Evolutionary conservation across 352 stramenopile species (phyloP).

Genomic region (Nothophytophthora sp.): DNA sequence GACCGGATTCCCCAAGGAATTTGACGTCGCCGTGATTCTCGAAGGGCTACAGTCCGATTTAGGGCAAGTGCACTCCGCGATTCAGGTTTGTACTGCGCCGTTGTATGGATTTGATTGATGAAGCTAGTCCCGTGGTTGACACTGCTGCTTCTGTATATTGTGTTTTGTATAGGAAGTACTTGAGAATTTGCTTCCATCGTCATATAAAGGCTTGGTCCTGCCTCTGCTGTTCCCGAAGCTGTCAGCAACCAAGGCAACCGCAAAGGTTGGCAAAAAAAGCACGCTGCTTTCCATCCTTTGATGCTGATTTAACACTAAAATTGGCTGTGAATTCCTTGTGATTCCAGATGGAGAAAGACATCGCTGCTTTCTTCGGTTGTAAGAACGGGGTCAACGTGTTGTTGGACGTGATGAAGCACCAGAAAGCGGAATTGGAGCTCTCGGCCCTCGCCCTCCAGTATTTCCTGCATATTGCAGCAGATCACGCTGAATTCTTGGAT

Average conservation of each 20-base stretch:
- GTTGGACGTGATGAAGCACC: conserved; percentile 69
- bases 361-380: conserved; percentile 42
- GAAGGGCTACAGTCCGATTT: conserved; percentile 78
- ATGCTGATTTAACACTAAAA: no score
- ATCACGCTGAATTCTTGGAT: conserved; percentile 44
- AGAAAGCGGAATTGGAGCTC: conserved; percentile 63
- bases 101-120: no score
- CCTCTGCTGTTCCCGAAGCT: conserved; percentile 70
- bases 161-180: conserved; percentile 63
- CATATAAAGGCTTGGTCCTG: conserved; percentile 71
- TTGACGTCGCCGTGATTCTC: conserved; percentile 81
- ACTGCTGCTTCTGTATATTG: no score
- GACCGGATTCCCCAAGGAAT: conserved; percentile 80
- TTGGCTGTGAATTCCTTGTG: no score
- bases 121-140: no score
- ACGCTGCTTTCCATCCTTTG: no score
- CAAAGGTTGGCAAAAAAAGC: conserved; percentile 50
- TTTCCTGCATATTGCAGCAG: conserved; percentile 75
- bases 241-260: conserved; percentile 54
- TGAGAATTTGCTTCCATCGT: conserved; percentile 73
- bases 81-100: conserved; percentile 71
- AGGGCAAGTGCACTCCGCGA: conserved; percentile 72
- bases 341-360: conserved; percentile 61
- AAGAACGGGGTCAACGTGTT: conserved; percentile 65
- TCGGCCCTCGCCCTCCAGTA: conserved; percentile 79